phyloP scores from a whole-genome alignment of 495 filamentous ascomycete species.

The Tricharina praecox region DNA sequence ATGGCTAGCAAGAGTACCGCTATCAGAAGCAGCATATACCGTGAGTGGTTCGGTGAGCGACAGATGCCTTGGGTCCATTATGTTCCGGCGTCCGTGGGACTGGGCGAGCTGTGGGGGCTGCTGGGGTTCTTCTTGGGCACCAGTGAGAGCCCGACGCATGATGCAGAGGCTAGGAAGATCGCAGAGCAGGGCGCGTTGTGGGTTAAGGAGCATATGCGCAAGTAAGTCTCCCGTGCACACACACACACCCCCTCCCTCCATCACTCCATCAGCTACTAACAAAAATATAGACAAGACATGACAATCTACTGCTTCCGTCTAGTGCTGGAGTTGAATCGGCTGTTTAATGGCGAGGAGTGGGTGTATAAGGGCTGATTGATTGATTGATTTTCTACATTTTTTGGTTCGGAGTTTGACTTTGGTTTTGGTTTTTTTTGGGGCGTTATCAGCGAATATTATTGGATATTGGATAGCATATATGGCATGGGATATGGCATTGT shows the following conservation, averaged over 20 bases:
- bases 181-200: constrained; percentile 32
- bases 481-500: too few species aligned
- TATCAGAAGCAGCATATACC: constrained; percentile 35
- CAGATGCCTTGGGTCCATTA: constrained; percentile 41
- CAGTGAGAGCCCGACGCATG: constrained; percentile 4
- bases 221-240: constrained; percentile 7
- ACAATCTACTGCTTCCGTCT: constrained; percentile 22
- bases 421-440: too few species aligned
- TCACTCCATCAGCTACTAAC: not conserved
- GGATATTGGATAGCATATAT: too few species aligned
- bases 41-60: constrained; percentile 44
- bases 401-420: too few species aligned
- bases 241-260: not conserved
- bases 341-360: constrained; percentile 19
- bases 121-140: constrained; percentile 28
- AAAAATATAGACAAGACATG: constrained; percentile 22
- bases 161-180: constrained; percentile 28
- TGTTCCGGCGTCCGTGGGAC: constrained; percentile 32
- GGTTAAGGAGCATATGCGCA: constrained; percentile 24
- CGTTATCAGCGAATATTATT: too few species aligned
- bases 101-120: constrained; percentile 33
- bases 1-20: constrained; percentile 30
- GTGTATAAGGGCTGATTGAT: constrained; percentile 10
- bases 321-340: constrained; percentile 17
- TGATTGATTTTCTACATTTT: too few species aligned